These are phyloP conservation scores for Xylaria sp. DNA, from an alignment of 2,329 filamentous ascomycete species.

Conservation along the genomic window DNA sequence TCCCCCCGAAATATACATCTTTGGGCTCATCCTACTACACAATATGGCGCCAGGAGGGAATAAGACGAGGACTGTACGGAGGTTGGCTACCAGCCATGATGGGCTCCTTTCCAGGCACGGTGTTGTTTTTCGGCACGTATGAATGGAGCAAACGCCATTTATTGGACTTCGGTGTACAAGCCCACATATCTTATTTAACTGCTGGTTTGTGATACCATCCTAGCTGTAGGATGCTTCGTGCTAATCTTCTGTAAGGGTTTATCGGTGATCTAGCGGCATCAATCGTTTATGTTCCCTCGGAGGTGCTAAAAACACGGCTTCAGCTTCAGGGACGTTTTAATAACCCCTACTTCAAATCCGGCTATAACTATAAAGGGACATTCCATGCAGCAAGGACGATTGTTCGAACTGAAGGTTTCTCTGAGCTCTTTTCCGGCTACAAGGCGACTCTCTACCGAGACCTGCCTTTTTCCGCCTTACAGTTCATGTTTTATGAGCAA, in stretches of 20 bases:
- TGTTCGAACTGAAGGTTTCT: conserved; percentile 80
- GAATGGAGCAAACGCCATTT: conserved; percentile 93
- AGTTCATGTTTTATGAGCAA: conserved; percentile 99
- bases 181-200: conserved; percentile 85
- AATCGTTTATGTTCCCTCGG: conserved; percentile 93
- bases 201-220: conserved; percentile 67
- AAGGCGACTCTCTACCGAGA: conserved; percentile 95
- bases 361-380: conserved; percentile 94
- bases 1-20: conserved; percentile 92
- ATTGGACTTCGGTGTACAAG: conserved; percentile 83
- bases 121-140: conserved; percentile 96
- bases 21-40: conserved; percentile 91
- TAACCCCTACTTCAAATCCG: conserved; percentile 91
- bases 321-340: conserved; percentile 95
- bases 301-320: conserved; percentile 96
- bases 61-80: conserved; percentile 86
- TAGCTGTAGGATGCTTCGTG: conserved; percentile 14
- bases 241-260: conserved; percentile 69
- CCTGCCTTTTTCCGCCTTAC: conserved; percentile 92
- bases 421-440: conserved; percentile 94
- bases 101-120: conserved; percentile 92
- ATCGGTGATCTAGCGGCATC: conserved; percentile 92
- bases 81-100: conserved; percentile 92
- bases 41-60: conserved; percentile 91
- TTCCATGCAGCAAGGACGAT: conserved; percentile 88